Conservation (phyloP, 1,139 yeast genomes). For the Suhomyces anneliseae region DNA sequence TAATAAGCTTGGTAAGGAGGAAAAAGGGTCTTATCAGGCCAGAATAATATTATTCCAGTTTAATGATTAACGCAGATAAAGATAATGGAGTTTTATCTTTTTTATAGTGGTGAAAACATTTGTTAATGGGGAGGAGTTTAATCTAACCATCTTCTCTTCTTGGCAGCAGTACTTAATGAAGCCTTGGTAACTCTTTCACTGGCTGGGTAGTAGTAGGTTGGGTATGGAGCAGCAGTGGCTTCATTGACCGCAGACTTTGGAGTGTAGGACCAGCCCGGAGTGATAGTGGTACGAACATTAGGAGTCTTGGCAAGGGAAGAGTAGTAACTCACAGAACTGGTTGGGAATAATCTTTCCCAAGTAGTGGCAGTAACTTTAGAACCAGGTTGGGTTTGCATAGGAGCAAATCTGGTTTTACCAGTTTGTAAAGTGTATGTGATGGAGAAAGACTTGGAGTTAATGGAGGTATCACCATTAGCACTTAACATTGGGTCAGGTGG, state of each 20-base stretch:
- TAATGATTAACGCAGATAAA: too few relatives aligned
- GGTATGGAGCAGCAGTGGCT: slow-evolving; percentile 69
- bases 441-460: slow-evolving; percentile 35
- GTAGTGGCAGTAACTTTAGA: slow-evolving; percentile 62
- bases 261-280: slow-evolving; percentile 83
- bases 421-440: slow-evolving; percentile 75
- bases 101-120: too few relatives aligned
- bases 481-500: slow-evolving; percentile 46
- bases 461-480: slow-evolving; percentile 25
- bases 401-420: slow-evolving; percentile 74
- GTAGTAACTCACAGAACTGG: slow-evolving; percentile 62
- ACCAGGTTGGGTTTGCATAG: slow-evolving; percentile 89
- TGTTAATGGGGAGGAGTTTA: background rate
- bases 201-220: slow-evolving; percentile 51
- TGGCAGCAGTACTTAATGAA: slow-evolving; percentile 36
- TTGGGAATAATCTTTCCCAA: slow-evolving; percentile 63
- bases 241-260: slow-evolving; percentile 62
- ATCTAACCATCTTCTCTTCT: slow-evolving; percentile 40
- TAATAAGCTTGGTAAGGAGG: background rate
- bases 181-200: slow-evolving; percentile 41
- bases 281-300: slow-evolving; percentile 57
- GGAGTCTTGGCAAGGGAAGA: slow-evolving; percentile 45
- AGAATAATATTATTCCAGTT: too few relatives aligned
- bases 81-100: too few relatives aligned
- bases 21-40: too few relatives aligned